Base-by-base conservation (phyloP, 257 asterid genomes). In the Rubia yunnanensis region DNA sequence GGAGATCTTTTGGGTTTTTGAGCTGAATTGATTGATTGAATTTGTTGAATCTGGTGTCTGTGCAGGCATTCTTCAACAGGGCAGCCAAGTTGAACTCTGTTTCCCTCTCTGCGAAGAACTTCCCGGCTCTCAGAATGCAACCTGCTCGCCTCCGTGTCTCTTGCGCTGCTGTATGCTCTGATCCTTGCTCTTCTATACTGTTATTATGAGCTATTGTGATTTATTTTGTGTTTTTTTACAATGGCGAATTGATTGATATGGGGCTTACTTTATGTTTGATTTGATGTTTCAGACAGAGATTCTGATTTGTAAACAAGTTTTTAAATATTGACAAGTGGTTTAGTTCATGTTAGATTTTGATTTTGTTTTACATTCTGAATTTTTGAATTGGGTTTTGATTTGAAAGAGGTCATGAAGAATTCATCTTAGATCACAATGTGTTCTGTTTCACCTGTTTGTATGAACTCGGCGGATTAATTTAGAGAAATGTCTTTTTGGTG, bases 71-170 rank as follows among this genome's bases (percentile, higher is more conserved):
- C 39, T 44, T 48, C 18, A 70, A 41, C 72, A 31, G 69, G 62
- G 23, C 65, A 63, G 68, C 82, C 0, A 65, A 23, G 38, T 63
- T 76, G 78, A 79, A 73, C 58, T 60, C 66, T 10, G 74, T 71
- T 39, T 73, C 84, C 0, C 56, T 81, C 59, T 62, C 86, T 14
- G 35, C 73, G 58, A 74, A 57, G 27, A 70, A 62, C 65, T 71
- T 71, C 73, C 82, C 72, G 20, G 78, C 80, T 68, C 80, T 78
- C 39, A 70, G 68, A 50, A 23, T 76, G 78, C 74, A 74, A 73
- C 86, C 84, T 7, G 60, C 71, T 44, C 84, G 86, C 67, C 77
- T 85, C 89, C 79, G 79, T 20, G 74, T 86, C 75, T 68, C 87
- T 52, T 88, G 94, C 28, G 80, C 79, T 68, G 80, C 79, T 66